Conservation (phyloP, 202 grass and related monocot species). For the Saccharum hybrid region DNA sequence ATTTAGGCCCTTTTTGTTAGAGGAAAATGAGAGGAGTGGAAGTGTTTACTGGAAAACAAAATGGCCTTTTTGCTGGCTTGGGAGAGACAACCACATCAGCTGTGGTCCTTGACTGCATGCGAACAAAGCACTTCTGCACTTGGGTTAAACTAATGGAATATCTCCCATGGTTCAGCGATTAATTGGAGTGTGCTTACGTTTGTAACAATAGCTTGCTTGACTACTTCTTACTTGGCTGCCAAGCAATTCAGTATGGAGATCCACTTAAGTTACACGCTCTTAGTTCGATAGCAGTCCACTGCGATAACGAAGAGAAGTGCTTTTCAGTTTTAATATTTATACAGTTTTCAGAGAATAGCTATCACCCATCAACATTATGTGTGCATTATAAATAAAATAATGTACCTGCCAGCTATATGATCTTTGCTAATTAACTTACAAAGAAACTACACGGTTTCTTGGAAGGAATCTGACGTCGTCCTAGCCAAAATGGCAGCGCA, state of each 20-base stretch:
- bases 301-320: not conserved
- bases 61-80: slow-evolving; percentile 10
- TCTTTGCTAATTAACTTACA: not conserved
- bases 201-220: not conserved
- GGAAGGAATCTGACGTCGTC: not conserved
- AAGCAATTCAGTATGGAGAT: slow-evolving; percentile 18
- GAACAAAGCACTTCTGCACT: not conserved
- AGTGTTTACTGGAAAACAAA: not conserved
- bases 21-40: slow-evolving; percentile 54
- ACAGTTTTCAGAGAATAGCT: not conserved
- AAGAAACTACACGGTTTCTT: not conserved
- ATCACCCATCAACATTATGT: not conserved
- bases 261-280: not conserved
- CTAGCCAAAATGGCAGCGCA: not conserved
- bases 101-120: slow-evolving; percentile 16
- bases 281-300: not conserved
- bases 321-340: not conserved
- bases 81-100: slow-evolving; percentile 29
- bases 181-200: slow-evolving; percentile 30
- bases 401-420: not conserved
- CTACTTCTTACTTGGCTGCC: slow-evolving; percentile 16
- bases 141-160: slow-evolving; percentile 19
- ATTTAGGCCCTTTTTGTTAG: slow-evolving; percentile 34
- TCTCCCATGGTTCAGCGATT: slow-evolving; percentile 4
- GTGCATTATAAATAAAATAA: not conserved